Evolutionary conservation across 2,329 filamentous ascomycete genomes (phyloP).

Genomic region (Colletotrichum higginsianum): DNA sequence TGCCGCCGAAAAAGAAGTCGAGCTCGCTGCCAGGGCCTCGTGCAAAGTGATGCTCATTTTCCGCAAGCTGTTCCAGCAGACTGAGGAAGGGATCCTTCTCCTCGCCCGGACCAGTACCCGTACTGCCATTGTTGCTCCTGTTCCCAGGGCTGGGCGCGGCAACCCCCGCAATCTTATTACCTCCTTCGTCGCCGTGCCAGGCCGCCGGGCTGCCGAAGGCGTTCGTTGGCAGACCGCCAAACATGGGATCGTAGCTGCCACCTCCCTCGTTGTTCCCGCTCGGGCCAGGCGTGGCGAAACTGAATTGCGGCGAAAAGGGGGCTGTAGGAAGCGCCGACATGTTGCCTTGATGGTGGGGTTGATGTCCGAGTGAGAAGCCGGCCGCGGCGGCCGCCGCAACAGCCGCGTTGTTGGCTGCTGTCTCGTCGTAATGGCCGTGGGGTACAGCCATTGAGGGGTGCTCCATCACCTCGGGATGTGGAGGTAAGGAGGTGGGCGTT

Average conservation of each 20-base stretch:
- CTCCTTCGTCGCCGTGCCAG: constrained; percentile 62
- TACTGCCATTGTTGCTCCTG: constrained; percentile 64
- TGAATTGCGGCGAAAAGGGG: constrained; percentile 61
- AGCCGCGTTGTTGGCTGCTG: constrained; percentile 52
- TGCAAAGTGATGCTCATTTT: constrained; percentile 77
- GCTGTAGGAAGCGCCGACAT: constrained; percentile 51
- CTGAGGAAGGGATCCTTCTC: constrained; percentile 88
- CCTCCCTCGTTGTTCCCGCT: constrained; percentile 50
- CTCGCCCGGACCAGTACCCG: constrained; percentile 64
- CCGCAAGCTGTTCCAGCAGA: constrained; percentile 84
- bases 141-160: constrained; percentile 56
- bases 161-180: constrained; percentile 37
- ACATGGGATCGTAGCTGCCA: constrained; percentile 72
- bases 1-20: constrained; percentile 78
- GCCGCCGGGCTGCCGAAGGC: constrained; percentile 66
- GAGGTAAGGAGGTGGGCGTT: constrained; percentile 54
- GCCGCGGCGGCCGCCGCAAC: constrained; percentile 55
- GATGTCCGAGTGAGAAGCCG: constrained; percentile 53
- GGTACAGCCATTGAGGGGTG: constrained; percentile 51
- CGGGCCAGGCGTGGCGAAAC: constrained; percentile 53
- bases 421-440: constrained; percentile 53
- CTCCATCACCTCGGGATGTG: constrained; percentile 53
- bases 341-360: constrained; percentile 48
- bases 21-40: constrained; percentile 80
- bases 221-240: constrained; percentile 68